These are phyloP conservation scores for Colletotrichum kahawae DNA, from an alignment of 2,329 filamentous ascomycete species.

Conservation along the genomic window DNA sequence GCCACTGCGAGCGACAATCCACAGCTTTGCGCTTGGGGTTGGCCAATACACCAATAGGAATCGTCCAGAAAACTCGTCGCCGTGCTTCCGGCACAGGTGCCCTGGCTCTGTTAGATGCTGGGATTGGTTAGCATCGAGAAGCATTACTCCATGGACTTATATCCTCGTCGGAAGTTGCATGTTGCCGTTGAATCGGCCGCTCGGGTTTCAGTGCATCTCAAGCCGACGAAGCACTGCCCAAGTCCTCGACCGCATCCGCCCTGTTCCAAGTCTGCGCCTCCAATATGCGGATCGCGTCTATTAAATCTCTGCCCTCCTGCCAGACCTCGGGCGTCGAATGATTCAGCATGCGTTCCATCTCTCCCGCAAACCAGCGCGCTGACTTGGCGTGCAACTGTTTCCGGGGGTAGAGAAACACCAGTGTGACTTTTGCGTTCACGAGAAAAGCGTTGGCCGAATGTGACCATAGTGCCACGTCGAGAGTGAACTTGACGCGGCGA, in stretches of 20 bases:
- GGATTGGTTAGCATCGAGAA: background rate
- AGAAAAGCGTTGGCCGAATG: background rate
- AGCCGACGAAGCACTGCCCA: constrained; percentile 47
- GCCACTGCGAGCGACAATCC: background rate
- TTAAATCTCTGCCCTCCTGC: background rate
- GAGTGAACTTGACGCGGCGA: background rate
- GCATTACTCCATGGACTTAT: background rate
- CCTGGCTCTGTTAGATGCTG: background rate
- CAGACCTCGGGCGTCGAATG: background rate
- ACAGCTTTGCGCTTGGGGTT: background rate
- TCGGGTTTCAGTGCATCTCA: background rate
- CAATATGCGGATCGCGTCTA: constrained; percentile 54
- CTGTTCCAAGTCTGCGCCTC: constrained; percentile 80
- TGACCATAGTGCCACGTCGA: background rate
- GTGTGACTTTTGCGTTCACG: background rate
- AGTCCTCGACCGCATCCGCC: constrained; percentile 72
- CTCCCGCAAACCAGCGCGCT: background rate
- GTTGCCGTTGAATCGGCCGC: background rate
- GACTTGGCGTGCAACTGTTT: background rate
- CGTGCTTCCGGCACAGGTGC: background rate
- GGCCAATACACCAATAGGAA: background rate
- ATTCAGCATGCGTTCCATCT: background rate
- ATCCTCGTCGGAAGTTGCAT: background rate
- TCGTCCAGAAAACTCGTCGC: background rate
- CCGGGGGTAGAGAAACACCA: background rate